These are phyloP conservation scores for Vachellia pachyceras DNA, from an alignment of 306 rosid genomes.

Conservation along the genomic window DNA sequence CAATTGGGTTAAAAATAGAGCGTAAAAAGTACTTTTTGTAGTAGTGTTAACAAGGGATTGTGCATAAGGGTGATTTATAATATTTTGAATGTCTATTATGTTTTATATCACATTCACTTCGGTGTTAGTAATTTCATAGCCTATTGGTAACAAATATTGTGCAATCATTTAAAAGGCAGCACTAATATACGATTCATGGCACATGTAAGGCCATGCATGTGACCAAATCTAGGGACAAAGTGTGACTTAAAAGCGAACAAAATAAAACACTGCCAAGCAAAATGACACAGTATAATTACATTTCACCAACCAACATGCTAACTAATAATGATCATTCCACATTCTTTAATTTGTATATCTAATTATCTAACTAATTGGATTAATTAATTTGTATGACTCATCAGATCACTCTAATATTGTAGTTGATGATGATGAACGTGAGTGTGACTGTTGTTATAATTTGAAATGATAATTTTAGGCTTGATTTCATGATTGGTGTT, in stretches of 20 bases:
- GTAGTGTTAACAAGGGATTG: no score
- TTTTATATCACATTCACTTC: no score
- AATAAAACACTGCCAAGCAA: slow-evolving; percentile 7
- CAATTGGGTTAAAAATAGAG: no score
- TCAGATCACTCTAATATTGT: neutral
- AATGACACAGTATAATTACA: slow-evolving; percentile 6
- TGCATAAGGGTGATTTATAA: no score
- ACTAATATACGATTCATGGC: slow-evolving; percentile 1
- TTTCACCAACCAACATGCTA: slow-evolving; percentile 22
- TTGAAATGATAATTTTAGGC: neutral
- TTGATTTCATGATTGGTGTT: neutral
- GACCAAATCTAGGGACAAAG: neutral
- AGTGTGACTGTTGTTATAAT: no score
- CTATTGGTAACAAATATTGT: no score
- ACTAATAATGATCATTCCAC: slow-evolving; percentile 16
- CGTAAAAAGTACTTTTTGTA: no score
- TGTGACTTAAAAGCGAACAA: slow-evolving; percentile 15
- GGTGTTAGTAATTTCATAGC: no score
- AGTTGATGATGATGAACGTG: neutral
- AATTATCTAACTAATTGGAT: neutral
- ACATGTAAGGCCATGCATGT: slow-evolving; percentile 16
- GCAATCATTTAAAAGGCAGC: no score
- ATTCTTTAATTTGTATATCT: no score
- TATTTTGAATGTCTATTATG: no score
- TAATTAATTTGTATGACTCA: neutral